Evolutionary conservation across 2,329 filamentous ascomycete genomes (phyloP), one percentile per base, ranked within the genome.

Genomic region (Cordyceps fumosorosea): DNA sequence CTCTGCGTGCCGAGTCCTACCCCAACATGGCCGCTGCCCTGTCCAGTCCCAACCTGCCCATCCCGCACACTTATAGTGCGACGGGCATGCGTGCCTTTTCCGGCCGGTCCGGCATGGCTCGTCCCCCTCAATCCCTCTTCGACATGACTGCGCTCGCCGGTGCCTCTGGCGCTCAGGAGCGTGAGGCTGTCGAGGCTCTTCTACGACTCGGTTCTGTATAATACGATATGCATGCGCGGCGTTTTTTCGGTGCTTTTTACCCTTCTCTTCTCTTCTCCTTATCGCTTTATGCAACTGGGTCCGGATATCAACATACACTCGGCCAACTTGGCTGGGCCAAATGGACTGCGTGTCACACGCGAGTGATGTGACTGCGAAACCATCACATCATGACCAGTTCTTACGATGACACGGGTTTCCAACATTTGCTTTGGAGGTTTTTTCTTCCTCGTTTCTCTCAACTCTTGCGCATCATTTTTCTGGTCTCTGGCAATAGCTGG

Each of bases 141-240:
- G 76, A 83, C 73, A 76, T 85, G 69, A 77, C 80, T 63, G 76
- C 77, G 55, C 72, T 84, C 66, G 77, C 76, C 65, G 76, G 75
- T 59, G 75, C 83, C 64, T 82, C 85, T 60, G 85, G 88, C 72
- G 83, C 86, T 64, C 88, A 91, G 75, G 90, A 93, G 79, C 87
- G 88, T 69, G 90, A 91, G 75, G 90, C 90, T 61, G 84, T 93
- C 66, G 90, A 91, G 75, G 90, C 90, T 66, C 84, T 93, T 71
- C 80, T 95, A 70, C 85, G 87, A 74, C 88, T 95, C 75, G 89
- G 90, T 76, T 93, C 89, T 84, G 80, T 88, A 84, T 88, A 87
- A 84, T 77, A 79, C 66, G 66, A 72, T 71, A 71, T 79, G 78
- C 80, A 81, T 83, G 76, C 71, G 72, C 70, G 82, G 82, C 81